phyloP scores from a whole-genome alignment of 306 rosid genomes.

The Vachellia pachyceras region DNA sequence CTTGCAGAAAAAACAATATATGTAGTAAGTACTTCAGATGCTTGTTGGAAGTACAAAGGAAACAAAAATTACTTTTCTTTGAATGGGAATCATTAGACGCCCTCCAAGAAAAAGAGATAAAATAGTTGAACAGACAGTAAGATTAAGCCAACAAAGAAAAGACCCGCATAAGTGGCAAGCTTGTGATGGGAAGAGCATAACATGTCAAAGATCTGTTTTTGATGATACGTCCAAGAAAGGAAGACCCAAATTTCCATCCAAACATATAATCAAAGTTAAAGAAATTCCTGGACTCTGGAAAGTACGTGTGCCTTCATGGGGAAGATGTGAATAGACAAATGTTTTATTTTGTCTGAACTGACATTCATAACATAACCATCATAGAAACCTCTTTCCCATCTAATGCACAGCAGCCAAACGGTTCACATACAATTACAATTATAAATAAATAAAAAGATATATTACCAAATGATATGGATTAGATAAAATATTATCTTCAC shows the following conservation, averaged over 20 bases:
- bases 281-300: background rate
- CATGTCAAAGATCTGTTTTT: slow-evolving; percentile 3
- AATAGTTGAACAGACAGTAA: background rate
- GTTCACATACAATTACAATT: slow-evolving; percentile 11
- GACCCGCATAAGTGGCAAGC: background rate
- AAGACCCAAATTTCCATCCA: background rate
- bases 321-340: background rate
- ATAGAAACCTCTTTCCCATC: background rate
- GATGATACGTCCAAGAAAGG: background rate
- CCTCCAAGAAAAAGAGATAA: slow-evolving; percentile 24
- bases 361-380: background rate
- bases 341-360: background rate
- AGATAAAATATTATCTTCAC: slow-evolving; percentile 82
- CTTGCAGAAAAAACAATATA: slow-evolving; percentile 59
- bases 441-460: slow-evolving; percentile 30
- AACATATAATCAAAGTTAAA: background rate
- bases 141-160: slow-evolving; percentile 31
- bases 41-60: slow-evolving; percentile 14
- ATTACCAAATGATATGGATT: slow-evolving; percentile 96
- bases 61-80: background rate
- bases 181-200: slow-evolving; percentile 31
- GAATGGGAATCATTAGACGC: background rate
- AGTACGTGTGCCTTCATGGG: background rate
- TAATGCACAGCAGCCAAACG: background rate
- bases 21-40: slow-evolving; percentile 44